phyloP scores from a whole-genome alignment of 495 filamentous ascomycete genomes.

The Xylaria cubensis region DNA sequence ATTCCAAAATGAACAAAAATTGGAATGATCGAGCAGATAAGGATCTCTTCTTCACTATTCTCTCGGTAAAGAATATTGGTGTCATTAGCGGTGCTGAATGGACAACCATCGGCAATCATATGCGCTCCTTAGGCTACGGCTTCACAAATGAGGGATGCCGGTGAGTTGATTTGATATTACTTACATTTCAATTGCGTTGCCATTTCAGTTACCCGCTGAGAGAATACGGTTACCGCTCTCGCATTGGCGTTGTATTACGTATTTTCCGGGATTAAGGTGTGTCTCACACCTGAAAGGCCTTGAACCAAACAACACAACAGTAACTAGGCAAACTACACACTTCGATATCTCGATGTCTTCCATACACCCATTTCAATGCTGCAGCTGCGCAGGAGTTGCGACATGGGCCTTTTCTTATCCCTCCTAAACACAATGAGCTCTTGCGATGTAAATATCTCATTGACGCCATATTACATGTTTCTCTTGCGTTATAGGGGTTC shows the following conservation, averaged over 20 bases:
- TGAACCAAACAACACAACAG: neutral
- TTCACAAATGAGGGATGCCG: slow-evolving; percentile 63
- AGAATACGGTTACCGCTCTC: slow-evolving; percentile 14
- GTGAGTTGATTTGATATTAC: slow-evolving; percentile 43
- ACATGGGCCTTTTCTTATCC: neutral
- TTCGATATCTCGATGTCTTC: neutral
- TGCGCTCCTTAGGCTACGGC: slow-evolving; percentile 57
- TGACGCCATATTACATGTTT: neutral
- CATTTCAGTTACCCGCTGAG: slow-evolving; percentile 18
- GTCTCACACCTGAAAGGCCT: neutral
- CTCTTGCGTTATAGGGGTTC: neutral
- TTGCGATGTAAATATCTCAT: neutral
- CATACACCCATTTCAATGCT: neutral
- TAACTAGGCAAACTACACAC: neutral
- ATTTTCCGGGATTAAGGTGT: neutral
- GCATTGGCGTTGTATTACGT: neutral
- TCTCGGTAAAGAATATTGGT: slow-evolving; percentile 61
- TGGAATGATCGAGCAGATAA: slow-evolving; percentile 61
- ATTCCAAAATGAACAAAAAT: slow-evolving; percentile 56
- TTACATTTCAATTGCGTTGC: neutral
- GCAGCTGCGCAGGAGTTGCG: neutral
- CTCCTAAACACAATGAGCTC: neutral
- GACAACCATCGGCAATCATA: slow-evolving; percentile 58
- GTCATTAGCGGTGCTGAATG: slow-evolving; percentile 61
- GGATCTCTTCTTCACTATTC: slow-evolving; percentile 61